These are phyloP conservation scores for Polyporus arcularius DNA, from an alignment of 768 basidiomycete genomes.

Conservation along the genomic window DNA sequence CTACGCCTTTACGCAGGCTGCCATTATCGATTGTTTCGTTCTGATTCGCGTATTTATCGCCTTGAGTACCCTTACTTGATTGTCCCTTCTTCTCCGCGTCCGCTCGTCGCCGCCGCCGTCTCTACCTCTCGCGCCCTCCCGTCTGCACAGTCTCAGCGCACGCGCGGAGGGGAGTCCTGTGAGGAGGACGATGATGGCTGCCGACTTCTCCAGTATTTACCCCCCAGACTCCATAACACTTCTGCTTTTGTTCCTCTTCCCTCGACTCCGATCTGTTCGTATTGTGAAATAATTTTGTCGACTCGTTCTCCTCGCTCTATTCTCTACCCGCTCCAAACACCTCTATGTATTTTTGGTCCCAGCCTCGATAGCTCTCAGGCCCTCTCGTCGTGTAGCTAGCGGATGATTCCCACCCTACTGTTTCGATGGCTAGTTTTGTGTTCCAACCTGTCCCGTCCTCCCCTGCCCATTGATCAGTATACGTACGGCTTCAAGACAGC, in stretches of 20 bases:
- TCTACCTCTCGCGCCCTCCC: background rate
- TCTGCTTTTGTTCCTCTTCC: background rate
- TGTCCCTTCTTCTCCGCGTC: background rate
- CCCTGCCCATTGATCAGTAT: background rate
- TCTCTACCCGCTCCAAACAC: background rate
- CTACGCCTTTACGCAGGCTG: background rate
- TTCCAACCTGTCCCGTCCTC: background rate
- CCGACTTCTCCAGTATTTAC: background rate
- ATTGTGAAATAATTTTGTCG: slow-evolving; percentile 7
- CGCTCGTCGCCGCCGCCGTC: background rate
- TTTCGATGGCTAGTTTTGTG: slow-evolving; percentile 13
- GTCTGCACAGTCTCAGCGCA: background rate
- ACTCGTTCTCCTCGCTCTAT: background rate
- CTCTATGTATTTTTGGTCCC: slow-evolving; percentile 11
- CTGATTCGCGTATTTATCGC: slow-evolving; percentile 13
- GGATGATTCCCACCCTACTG: slow-evolving; percentile 1
- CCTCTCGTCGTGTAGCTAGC: background rate
- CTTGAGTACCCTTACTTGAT: slow-evolving; percentile 16
- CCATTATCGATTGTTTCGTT: background rate
- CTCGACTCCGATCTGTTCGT: slow-evolving; percentile 5
- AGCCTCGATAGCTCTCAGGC: background rate
- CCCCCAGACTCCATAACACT: background rate
- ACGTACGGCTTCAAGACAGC: slow-evolving; percentile 15
- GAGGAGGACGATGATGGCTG: background rate
- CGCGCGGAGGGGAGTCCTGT: background rate